These are phyloP conservation scores for Saccharum hybrid DNA, from an alignment of 202 grass and related monocot species.

Conservation along the genomic window DNA sequence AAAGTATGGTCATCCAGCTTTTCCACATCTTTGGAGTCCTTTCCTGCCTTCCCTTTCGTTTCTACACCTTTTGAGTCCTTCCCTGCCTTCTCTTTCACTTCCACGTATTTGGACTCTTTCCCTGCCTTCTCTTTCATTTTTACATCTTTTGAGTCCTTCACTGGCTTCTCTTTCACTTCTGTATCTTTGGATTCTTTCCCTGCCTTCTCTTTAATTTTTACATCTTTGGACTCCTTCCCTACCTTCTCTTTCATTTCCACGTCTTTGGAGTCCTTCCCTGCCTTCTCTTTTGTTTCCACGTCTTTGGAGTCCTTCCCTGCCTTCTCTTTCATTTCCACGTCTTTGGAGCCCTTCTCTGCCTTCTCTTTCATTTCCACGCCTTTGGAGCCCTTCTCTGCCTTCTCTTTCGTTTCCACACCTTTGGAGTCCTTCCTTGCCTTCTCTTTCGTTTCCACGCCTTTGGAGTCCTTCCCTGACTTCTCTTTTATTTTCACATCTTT, in stretches of 20 bases:
- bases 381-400: neutral
- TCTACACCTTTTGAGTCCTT: neutral
- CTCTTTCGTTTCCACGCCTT: constrained; percentile 3
- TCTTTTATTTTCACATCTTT: constrained; percentile 20
- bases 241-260: neutral
- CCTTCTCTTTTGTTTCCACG: constrained; percentile 45
- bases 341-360: neutral
- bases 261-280: neutral
- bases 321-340: neutral
- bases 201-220: neutral
- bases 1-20: constrained; percentile 47
- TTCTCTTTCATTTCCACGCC: neutral
- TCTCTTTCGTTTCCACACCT: neutral
- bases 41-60: neutral
- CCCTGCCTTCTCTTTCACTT: neutral
- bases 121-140: neutral
- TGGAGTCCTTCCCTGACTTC: neutral
- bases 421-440: neutral
- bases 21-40: constrained; percentile 22
- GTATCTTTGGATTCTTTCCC: neutral
- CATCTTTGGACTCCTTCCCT: neutral
- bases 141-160: neutral
- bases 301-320: constrained; percentile 9
- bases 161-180: neutral
- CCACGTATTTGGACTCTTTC: neutral